Evolutionary conservation across 73 alveolate species (phyloP), one percentile per base, ranked within the genome.

Genomic region (Paramecium tetraurelia): DNA sequence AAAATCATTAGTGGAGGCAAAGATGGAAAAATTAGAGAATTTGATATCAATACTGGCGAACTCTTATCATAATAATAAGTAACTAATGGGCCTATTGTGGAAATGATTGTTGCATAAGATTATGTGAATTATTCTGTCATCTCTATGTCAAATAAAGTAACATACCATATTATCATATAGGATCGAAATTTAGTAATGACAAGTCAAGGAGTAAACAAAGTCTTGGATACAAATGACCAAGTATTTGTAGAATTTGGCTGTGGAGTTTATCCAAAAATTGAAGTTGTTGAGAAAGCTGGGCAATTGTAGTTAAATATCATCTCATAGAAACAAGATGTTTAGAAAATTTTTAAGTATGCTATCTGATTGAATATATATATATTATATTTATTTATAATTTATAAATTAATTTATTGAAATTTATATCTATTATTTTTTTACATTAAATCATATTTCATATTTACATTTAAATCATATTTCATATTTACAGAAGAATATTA

Each of bases 11-110:
- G 68, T 40, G 86, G 86, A 72, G 59, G 86, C 2, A 72, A 72
- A 36, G 86, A 72, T 72, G 86, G 86, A 16, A 72, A 72, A 5
- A 72, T 72, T n/a, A 72, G 86, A 72, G 86, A 72, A 11, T 72
- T 16, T 35, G 86, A 72, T 35, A 35, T 72, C 9, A 40, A 21
- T 36, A 72, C 22, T 35, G 86, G 86, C 5, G 86, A 72, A 72
- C 36, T 14, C 14, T 20, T 40, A 8, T 16, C 86, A 29, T 12
- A 59, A 29, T 40, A n/a, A 10, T 4, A 36, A 21, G 68, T 72
- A 11, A 36, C 59, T 14, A 35, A 31, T 72, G 59, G 59, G 18
- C 86, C 86, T 29, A 72, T 72, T 35, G 86, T 72, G 2, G 86
- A 72, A 38, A 72, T 72, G 86, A 72, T 72, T 35, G 35, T 72